These are phyloP conservation scores for Eutrema yunnanense DNA, from an alignment of 345 rosid species.

Conservation along the genomic window DNA sequence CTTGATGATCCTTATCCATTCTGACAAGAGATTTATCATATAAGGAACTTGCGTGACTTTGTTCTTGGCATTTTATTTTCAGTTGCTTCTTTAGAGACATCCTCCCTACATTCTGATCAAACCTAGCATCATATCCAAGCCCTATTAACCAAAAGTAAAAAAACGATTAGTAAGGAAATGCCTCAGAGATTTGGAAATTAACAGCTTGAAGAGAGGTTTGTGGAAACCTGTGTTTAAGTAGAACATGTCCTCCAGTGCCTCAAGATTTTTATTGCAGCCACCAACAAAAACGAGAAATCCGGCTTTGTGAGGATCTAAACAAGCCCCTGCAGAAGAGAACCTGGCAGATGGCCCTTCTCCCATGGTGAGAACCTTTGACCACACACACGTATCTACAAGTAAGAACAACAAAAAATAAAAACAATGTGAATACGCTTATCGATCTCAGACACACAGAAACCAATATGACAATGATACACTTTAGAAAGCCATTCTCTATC, in stretches of 20 bases:
- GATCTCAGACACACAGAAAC: not conserved
- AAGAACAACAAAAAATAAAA: not conserved
- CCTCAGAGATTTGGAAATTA: not conserved
- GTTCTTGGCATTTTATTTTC: constrained; percentile 88
- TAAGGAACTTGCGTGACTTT: constrained; percentile 41
- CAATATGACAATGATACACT: not conserved
- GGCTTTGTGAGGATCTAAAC: constrained; percentile 71
- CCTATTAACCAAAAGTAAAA: constrained; percentile 35
- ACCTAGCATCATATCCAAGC: constrained; percentile 38
- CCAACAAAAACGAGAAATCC: constrained; percentile 79
- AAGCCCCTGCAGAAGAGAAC: constrained; percentile 89
- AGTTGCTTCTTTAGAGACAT: constrained; percentile 85
- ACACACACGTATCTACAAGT: constrained; percentile 64
- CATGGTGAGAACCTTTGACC: constrained; percentile 64
- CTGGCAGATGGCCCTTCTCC: constrained; percentile 93
- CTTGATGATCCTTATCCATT: constrained; percentile 39
- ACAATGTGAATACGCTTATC: constrained; percentile 3
- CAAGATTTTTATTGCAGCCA: constrained; percentile 93
- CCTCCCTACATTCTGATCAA: constrained; percentile 58
- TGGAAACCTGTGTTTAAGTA: constrained; percentile 76
- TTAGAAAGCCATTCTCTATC: not conserved
- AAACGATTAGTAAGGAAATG: constrained; percentile 8
- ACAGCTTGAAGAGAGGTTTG: not conserved
- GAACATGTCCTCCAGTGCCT: constrained; percentile 93
- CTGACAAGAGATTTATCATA: constrained; percentile 48